Conservation (phyloP, 441 rosid genomes). For the California macrophylla region DNA sequence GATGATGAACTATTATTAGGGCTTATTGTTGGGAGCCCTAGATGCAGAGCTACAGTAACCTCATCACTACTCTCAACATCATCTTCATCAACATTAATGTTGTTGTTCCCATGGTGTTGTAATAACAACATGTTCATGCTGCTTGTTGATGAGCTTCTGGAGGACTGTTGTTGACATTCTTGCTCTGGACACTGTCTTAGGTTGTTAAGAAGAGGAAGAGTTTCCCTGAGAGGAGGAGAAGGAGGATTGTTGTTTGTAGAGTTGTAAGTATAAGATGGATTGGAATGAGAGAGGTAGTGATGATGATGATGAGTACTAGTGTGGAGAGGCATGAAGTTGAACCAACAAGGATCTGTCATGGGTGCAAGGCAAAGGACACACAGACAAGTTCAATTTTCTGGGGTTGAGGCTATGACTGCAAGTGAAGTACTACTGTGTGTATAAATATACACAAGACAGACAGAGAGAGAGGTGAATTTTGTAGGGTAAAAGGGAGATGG, state of each 20-base stretch:
- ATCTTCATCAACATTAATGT: slow-evolving; percentile 12
- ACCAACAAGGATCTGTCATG: not conserved
- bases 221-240: not conserved
- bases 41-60: slow-evolving; percentile 77
- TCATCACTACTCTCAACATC: not conserved
- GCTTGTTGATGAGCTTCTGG: not conserved
- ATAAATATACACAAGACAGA: not conserved
- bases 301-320: not conserved
- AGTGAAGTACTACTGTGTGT: not conserved
- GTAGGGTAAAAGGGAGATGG: not conserved
- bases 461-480: not conserved
- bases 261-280: not conserved
- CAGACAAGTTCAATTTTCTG: not conserved
- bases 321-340: not conserved
- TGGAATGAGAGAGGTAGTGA: not conserved
- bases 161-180: not conserved
- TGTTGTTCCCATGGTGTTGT: too few relatives aligned
- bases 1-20: slow-evolving; percentile 14
- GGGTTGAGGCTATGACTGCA: not conserved
- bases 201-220: not conserved
- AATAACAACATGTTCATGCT: not conserved
- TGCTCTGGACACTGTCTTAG: not conserved
- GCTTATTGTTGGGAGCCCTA: slow-evolving; percentile 51
- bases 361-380: not conserved
- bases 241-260: not conserved